Base-by-base conservation (phyloP, 1,139 yeast species). In the Yamadazyma siamensis region DNA sequence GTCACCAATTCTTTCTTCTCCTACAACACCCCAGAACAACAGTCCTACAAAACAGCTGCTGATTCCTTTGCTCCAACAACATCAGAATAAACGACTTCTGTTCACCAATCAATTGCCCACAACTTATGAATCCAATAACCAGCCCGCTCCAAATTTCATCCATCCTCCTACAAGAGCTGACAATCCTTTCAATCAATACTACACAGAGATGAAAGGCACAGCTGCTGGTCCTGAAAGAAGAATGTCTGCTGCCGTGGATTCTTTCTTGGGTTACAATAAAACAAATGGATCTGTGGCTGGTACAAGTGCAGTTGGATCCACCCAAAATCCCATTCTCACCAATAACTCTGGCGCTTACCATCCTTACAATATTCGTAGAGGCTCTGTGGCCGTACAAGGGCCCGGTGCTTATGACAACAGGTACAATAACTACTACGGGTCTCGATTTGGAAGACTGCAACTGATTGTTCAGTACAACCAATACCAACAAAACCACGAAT, bases 81-180 rank as follows among this genome's bases (percentile, higher is more conserved):
- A 54, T 29, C 64, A 54, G 34, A 54, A 54, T 45, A 38, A 67
- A 36, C 62, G 65, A 43, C 64, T 44, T 52, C 61, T 57, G 34
- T 67, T 65, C 39, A 64, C 72, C 11, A 66, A 64, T 43, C 71
- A 65, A 36, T 54, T 74, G 13, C 77, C 79, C 17, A 65, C 72
- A 3, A 75, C 80, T 1, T 74, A 70, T 44, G 80, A 75, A 47
- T 49, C 63, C 33, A 65, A 57, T 14, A 24, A 21, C 14, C 33
- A 32, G 11, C 25, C 44, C 11, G 49, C 44, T 1, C 58, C 61
- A 1, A 67, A 65, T 10, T 58, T 51, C 34, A 53, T 65, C 14
- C 64, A 64, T 28, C 74, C 75, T 7, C 75, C 75, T 4, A 61
- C 72, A 0, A 53, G 75, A 28, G 73, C 66, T 1, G 75, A 64